Evolutionary conservation across 1,139 yeast genomes (phyloP), one percentile per base, ranked within the genome.

Genomic region (Geotrichum aggregatum): DNA sequence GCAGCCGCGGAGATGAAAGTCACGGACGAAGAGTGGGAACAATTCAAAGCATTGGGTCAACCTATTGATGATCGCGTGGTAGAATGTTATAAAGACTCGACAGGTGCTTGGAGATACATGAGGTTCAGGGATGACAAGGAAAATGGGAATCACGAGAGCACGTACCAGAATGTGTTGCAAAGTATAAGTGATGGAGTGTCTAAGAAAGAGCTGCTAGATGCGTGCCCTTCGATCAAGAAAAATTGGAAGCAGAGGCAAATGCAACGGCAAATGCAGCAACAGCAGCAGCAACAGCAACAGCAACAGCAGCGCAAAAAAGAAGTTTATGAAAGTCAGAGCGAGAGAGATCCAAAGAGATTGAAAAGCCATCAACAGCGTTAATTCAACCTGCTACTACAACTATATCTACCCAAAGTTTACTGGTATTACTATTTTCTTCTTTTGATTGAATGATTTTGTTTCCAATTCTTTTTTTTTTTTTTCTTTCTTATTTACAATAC

Each of bases 61-160:
- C 97, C 98, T 0, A 74, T 92, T 49, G 88, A 91, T 63, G 95
- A 92, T n/a, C 73, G 98, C 57, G 81, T 94, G 33, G 91, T 84
- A 2, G 99, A 94, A 68, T 88, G 95, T 59, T 74, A 81, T 56
- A 76, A 76, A 61, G 82, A 83, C 52, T 71, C 73, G 24, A 74
- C 77, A 50, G 83, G 83, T 1, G 77, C 75, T 51, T 94, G 98
- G 98, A 82, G 82, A 56, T 77, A 87, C 75, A 69, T 92, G 54
- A 76, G 99, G 54, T 92, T 92, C 68, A 76, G 99, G 66, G 96
- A 92, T 68, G 99, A 94, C 66, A 94, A 94, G 66, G 70, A 79
- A 22, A 84, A 86, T 63, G 98, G 95, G 10, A 94, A 94, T 66
- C 96, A 88, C 67, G 68, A 82, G 3, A 73, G 83, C 18, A 88